Conservation (phyloP, 2,329 filamentous ascomycete species). For the Setomelanomma holmii region DNA sequence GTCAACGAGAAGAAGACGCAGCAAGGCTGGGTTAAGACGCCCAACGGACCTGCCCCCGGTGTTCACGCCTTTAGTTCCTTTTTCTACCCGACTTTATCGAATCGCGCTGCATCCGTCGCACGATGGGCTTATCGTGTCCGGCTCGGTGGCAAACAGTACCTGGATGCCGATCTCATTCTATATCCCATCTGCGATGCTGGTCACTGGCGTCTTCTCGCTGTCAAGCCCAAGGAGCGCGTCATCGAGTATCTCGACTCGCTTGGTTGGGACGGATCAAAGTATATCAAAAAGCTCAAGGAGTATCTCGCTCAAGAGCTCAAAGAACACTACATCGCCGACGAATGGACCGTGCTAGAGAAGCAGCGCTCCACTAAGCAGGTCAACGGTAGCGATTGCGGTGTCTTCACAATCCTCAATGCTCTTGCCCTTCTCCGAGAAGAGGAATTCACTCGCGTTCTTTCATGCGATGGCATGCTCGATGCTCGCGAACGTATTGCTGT, state of each 20-base stretch:
- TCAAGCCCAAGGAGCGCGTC: conserved; percentile 66
- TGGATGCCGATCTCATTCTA: conserved; percentile 71
- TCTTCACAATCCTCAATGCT: conserved; percentile 77
- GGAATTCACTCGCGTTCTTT: conserved; percentile 53
- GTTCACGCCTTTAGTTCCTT: conserved; percentile 70
- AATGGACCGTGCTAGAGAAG: conserved; percentile 66
- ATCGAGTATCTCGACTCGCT: conserved; percentile 77
- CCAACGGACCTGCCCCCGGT: conserved; percentile 65
- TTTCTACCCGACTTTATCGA: conserved; percentile 65
- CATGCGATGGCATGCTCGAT: conserved; percentile 61
- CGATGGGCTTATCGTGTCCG: conserved; percentile 57
- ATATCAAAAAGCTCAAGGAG: conserved; percentile 39
- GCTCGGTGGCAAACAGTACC: conserved; percentile 59
- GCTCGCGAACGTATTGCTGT: conserved; percentile 70
- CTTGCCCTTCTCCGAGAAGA: conserved; percentile 61
- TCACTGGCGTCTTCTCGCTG: conserved; percentile 77
- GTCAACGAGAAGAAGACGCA: conserved; percentile 66
- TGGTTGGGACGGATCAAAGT: conserved; percentile 49
- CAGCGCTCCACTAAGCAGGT: conserved; percentile 61
- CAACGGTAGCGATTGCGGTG: conserved; percentile 78
- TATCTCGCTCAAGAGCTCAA: conserved; percentile 68
- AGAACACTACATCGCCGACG: conserved; percentile 60
- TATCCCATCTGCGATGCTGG: conserved; percentile 69
- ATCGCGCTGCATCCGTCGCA: conserved; percentile 34
- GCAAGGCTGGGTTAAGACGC: conserved; percentile 60